A percentile compares a stretch with the other conserved stretches of the same genome.
phyloP scores from a whole-genome alignment of 1,284 basidiomycete genomes.

The Peniophora sp. region DNA sequence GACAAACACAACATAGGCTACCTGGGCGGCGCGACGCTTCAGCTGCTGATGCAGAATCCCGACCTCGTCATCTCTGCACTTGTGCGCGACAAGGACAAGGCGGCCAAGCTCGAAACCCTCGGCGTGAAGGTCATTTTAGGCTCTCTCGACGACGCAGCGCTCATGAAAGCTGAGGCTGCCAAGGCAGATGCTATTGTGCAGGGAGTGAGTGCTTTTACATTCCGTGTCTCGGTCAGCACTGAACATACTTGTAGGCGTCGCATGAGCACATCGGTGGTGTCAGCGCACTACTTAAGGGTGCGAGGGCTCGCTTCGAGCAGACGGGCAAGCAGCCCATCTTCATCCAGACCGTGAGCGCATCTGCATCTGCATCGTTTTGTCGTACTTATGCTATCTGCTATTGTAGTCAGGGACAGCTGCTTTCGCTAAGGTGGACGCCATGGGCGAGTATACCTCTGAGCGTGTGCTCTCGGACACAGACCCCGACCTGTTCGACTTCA shows the following conservation, averaged over 20 bases:
- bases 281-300: conserved; percentile 37
- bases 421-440: conserved; percentile 28
- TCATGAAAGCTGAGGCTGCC: neutral
- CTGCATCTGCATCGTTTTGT: too few relatives aligned
- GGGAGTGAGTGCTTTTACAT: neutral
- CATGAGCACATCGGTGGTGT: conserved; percentile 26
- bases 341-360: conserved; percentile 33
- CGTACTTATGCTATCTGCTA: neutral
- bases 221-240: neutral
- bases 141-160: conserved; percentile 11
- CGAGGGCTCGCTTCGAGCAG: conserved; percentile 29
- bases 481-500: conserved; percentile 22
- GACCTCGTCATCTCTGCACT: neutral
- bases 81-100: neutral
- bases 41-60: conserved; percentile 11
- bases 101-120: conserved; percentile 3
- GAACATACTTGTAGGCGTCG: neutral
- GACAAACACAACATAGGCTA: neutral
- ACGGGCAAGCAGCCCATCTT: conserved; percentile 31
- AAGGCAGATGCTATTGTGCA: neutral
- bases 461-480: conserved; percentile 38
- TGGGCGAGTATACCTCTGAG: conserved; percentile 28
- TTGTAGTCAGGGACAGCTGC: conserved; percentile 22
- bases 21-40: neutral
- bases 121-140: neutral